phyloP scores from a whole-genome alignment of 2,329 filamentous ascomycete genomes.

The Stagonosporopsis tanaceti region DNA sequence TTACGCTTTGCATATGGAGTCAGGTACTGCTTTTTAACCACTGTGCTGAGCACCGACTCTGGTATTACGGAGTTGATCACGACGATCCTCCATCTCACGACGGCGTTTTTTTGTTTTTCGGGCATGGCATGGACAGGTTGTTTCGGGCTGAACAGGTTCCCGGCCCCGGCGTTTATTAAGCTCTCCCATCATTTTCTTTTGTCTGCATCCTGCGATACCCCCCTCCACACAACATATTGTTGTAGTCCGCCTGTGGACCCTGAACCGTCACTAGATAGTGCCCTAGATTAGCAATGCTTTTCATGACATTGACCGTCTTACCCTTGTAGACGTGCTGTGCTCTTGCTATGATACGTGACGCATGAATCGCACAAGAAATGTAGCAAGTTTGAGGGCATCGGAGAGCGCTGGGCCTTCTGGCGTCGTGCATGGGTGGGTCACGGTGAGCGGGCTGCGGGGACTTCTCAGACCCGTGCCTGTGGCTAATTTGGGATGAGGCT shows the following conservation, averaged over 20 bases:
- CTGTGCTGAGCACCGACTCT: constrained; percentile 29
- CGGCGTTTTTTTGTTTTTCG: constrained; percentile 34
- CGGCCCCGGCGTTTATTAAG: constrained; percentile 28
- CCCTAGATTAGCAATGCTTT: constrained; percentile 16
- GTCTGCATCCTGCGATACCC: constrained; percentile 32
- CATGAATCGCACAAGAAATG: neutral
- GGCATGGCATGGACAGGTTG: constrained; percentile 32
- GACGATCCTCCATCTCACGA: constrained; percentile 29
- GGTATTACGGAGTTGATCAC: constrained; percentile 26
- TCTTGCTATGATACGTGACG: neutral
- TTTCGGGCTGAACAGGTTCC: constrained; percentile 11
- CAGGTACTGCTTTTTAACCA: constrained; percentile 24
- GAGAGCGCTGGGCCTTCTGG: neutral
- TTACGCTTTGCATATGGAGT: constrained; percentile 38
- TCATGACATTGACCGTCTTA: neutral
- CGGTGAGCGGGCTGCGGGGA: constrained; percentile 21
- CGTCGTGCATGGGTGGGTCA: constrained; percentile 19
- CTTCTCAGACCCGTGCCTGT: constrained; percentile 27
- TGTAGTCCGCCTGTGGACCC: constrained; percentile 21
- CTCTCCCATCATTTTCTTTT: constrained; percentile 13
- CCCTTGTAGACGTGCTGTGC: neutral
- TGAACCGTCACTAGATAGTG: constrained; percentile 15
- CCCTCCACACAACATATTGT: constrained; percentile 30
- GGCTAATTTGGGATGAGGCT: constrained; percentile 35
- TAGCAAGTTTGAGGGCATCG: neutral